These are phyloP conservation scores for Globisporangium rhizosaccharum DNA, from an alignment of 352 stramenopile genomes.

Conservation along the genomic window DNA sequence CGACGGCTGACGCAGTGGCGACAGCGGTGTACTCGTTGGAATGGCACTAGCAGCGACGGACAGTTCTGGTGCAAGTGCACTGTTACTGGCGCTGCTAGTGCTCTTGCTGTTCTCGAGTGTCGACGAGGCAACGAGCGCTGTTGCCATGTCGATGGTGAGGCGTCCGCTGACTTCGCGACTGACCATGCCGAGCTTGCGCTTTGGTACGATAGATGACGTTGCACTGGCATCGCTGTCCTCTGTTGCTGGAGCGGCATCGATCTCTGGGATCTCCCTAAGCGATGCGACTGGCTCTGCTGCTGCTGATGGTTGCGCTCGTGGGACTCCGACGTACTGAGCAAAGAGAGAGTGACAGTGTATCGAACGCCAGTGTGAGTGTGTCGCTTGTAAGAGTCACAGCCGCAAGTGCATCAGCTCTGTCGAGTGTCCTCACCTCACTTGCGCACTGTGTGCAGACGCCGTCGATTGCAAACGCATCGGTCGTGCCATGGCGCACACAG, in stretches of 20 bases:
- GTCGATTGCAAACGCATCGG: conserved; percentile 36
- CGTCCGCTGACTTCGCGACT: background rate
- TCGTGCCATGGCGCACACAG: conserved; percentile 50
- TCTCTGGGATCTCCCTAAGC: no score
- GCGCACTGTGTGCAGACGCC: conserved; percentile 43
- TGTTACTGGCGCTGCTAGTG: no score
- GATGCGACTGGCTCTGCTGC: no score
- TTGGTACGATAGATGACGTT: background rate
- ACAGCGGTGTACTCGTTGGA: background rate
- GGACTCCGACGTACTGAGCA: no score
- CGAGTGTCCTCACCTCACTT: conserved; percentile 27
- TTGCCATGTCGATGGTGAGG: background rate
- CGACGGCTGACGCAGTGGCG: background rate
- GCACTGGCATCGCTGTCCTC: background rate
- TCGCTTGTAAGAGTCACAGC: no score
- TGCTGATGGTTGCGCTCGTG: no score
- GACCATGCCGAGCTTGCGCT: conserved; percentile 3
- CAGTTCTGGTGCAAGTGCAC: no score
- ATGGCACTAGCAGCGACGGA: no score
- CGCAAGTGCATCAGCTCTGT: no score
- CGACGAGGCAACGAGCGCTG: background rate
- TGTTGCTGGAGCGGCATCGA: no score
- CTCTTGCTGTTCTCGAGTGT: background rate
- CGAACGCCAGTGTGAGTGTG: no score
- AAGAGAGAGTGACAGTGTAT: no score